phyloP scores from a whole-genome alignment of 192 early-diverging fungal genomes.

The Chytriomyces confervae region DNA sequence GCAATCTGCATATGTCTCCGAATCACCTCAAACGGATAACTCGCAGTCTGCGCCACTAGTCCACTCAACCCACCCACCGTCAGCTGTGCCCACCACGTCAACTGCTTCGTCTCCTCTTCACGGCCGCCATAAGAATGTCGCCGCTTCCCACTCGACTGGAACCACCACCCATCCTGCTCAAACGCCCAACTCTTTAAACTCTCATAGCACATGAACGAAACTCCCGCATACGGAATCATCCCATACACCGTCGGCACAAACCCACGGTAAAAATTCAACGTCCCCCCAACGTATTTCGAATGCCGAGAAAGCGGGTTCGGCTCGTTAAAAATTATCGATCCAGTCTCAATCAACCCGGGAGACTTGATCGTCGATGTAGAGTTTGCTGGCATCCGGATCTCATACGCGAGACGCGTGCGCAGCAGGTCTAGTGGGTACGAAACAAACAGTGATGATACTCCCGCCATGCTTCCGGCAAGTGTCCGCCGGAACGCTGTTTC shows the following conservation, averaged over 20 bases:
- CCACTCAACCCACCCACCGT: conserved; percentile 84
- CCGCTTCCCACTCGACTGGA: neutral
- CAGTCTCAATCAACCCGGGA: conserved; percentile 39
- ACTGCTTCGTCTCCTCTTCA: conserved; percentile 15
- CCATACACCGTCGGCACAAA: conserved; percentile 87
- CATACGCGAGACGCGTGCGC: conserved; percentile 92
- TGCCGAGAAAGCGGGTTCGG: conserved; percentile 47
- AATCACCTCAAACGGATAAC: conserved; percentile 93
- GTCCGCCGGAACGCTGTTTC: conserved; percentile 77
- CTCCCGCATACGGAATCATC: conserved; percentile 97
- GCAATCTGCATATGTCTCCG: conserved; percentile 66
- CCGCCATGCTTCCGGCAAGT: conserved; percentile 80
- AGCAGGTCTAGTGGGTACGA: conserved; percentile 96
- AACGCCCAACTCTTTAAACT: conserved; percentile 63
- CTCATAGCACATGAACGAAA: conserved; percentile 92
- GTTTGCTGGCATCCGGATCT: conserved; percentile 55
- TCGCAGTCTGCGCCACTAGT: conserved; percentile 79
- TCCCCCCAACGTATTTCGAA: conserved; percentile 23
- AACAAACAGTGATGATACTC: conserved; percentile 83
- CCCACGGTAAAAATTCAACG: conserved; percentile 94
- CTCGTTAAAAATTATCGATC: conserved; percentile 77
- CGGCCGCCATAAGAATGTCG: neutral
- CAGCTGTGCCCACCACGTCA: conserved; percentile 79
- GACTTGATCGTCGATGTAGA: neutral
- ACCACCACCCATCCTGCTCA: conserved; percentile 23